phyloP scores from a whole-genome alignment of 2,329 filamentous ascomycete genomes.

The Myriosclerotinia duriaeana region DNA sequence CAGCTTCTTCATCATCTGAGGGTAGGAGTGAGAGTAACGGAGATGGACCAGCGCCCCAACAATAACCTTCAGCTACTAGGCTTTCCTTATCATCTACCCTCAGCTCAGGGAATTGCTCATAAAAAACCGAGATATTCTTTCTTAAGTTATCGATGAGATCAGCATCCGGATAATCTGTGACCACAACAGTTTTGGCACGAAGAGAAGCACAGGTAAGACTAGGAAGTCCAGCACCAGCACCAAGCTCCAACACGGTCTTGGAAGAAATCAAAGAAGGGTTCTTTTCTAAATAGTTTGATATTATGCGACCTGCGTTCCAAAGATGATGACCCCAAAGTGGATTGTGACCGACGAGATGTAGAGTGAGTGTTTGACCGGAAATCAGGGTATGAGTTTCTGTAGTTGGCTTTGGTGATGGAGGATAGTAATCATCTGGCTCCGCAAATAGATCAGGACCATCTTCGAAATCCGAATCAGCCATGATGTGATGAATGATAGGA shows the following conservation, averaged over 20 bases:
- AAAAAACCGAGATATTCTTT: slow-evolving; percentile 61
- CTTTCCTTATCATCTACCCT: slow-evolving; percentile 30
- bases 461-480: slow-evolving; percentile 28
- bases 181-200: slow-evolving; percentile 69
- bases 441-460: slow-evolving; percentile 60
- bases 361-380: slow-evolving; percentile 52
- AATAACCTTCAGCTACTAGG: slow-evolving; percentile 67
- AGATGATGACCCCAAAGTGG: slow-evolving; percentile 87
- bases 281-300: slow-evolving; percentile 75
- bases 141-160: slow-evolving; percentile 80
- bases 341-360: slow-evolving; percentile 82
- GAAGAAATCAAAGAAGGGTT: slow-evolving; percentile 61
- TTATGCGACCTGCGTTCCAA: slow-evolving; percentile 84
- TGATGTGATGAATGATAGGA: slow-evolving; percentile 7
- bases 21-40: slow-evolving; percentile 58
- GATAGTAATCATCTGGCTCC: slow-evolving; percentile 79
- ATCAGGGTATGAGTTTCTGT: slow-evolving; percentile 69
- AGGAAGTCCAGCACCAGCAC: slow-evolving; percentile 82
- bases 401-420: slow-evolving; percentile 73
- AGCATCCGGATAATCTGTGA: slow-evolving; percentile 85
- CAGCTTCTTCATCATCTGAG: slow-evolving; percentile 30
- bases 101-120: slow-evolving; percentile 17
- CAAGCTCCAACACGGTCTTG: slow-evolving; percentile 81
- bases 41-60: slow-evolving; percentile 72
- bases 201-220: slow-evolving; percentile 73